phyloP scores from a whole-genome alignment of 805 yeast species.

The Nematodospora valgi region DNA sequence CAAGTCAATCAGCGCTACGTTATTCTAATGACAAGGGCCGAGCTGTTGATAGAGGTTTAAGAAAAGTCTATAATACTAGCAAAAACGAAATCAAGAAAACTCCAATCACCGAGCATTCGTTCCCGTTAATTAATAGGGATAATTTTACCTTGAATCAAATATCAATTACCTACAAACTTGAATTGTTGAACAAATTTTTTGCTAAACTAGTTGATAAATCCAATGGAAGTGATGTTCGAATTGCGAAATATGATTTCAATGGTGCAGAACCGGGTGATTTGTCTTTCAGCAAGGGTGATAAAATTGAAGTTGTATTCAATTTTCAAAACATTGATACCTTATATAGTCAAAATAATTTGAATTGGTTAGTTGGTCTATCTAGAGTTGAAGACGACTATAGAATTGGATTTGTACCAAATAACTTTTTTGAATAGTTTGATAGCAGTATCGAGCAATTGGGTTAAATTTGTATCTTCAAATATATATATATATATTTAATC shows the following conservation, averaged over 20 bases:
- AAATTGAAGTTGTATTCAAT: constrained; percentile 29
- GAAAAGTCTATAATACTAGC: constrained; percentile 27
- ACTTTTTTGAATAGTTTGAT: constrained; percentile 14
- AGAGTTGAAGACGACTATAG: constrained; percentile 15
- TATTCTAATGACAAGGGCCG: constrained; percentile 10
- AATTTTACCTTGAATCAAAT: constrained; percentile 15
- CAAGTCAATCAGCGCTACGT: constrained; percentile 14
- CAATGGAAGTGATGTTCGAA: constrained; percentile 5
- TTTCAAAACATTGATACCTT: constrained; percentile 23
- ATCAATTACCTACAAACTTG: constrained; percentile 24
- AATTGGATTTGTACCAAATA: constrained; percentile 37
- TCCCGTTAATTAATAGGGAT: constrained; percentile 6
- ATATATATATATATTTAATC: constrained; percentile 22
- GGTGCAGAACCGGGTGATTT: constrained; percentile 38
- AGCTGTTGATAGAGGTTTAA: constrained; percentile 18
- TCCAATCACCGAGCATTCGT: too few species aligned
- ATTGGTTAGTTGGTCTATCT: constrained; percentile 34
- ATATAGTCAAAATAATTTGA: constrained; percentile 16
- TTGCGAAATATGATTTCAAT: constrained; percentile 21
- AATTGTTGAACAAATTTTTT: constrained; percentile 22
- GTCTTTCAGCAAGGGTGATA: constrained; percentile 31
- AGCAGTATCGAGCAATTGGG: background rate
- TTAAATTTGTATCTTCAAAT: background rate
- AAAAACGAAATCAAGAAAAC: constrained; percentile 32
- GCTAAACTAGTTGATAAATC: constrained; percentile 11